phyloP scores from a whole-genome alignment of 139 green algal species.

The Monoraphidium neglectum region DNA sequence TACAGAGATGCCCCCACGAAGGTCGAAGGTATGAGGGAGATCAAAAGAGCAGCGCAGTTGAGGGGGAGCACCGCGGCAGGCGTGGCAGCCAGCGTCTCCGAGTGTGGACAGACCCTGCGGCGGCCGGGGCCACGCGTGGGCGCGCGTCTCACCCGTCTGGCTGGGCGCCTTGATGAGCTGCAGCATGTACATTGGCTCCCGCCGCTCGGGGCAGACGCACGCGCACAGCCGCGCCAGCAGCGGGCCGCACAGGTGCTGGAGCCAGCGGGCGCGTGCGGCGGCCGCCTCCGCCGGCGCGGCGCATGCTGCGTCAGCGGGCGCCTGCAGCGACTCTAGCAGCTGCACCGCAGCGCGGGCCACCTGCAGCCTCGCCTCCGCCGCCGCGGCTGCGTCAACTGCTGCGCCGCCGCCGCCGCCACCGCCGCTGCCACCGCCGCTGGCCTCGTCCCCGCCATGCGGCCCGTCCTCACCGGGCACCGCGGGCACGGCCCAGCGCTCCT shows the following conservation, averaged over 20 bases:
- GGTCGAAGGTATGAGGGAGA: too few relatives aligned
- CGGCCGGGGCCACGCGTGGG: not conserved
- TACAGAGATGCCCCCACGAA: too few relatives aligned
- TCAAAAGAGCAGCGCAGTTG: too few relatives aligned
- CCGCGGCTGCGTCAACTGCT: not conserved
- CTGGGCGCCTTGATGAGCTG: conserved; percentile 61
- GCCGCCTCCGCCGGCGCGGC: not conserved
- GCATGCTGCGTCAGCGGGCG: not conserved
- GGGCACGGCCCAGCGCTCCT: conserved; percentile 13
- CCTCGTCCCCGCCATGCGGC: not conserved
- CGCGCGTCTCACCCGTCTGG: conserved; percentile 68
- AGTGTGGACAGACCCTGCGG: too few relatives aligned
- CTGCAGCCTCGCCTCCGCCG: not conserved
- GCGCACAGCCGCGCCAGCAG: conserved; percentile 10
- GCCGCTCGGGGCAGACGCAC: not conserved
- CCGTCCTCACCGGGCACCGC: not conserved
- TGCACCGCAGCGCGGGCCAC: not conserved
- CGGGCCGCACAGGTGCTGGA: not conserved
- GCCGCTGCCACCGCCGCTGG: conserved; percentile 6
- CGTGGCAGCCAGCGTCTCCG: too few relatives aligned
- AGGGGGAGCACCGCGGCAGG: too few relatives aligned
- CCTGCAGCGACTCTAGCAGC: conserved; percentile 9
- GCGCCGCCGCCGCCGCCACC: not conserved
- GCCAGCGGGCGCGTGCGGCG: not conserved
- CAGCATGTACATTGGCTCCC: conserved; percentile 28